phyloP scores from a whole-genome alignment of 352 stramenopile species.

The Globisporangium parvum region DNA sequence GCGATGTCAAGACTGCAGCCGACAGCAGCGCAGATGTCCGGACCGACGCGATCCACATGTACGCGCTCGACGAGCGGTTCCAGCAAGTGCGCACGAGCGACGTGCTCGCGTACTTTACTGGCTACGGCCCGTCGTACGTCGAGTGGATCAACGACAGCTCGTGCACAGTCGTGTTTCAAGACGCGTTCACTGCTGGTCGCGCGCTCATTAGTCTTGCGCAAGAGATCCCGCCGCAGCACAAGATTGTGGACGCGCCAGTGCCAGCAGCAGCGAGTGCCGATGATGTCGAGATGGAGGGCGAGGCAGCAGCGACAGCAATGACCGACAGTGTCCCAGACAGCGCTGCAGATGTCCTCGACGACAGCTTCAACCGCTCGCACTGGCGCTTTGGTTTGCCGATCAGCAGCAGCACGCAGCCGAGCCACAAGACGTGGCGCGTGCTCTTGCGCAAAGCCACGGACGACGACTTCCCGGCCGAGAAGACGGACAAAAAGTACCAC shows the following conservation, averaged over 20 bases:
- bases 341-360: conserved; percentile 35
- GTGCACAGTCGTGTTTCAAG: conserved; percentile 80
- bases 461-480: conserved; percentile 78
- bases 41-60: conserved; percentile 77
- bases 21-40: conserved; percentile 34
- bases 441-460: conserved; percentile 63
- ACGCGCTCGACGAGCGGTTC: conserved; percentile 74
- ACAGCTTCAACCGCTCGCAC: conserved; percentile 53
- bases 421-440: conserved; percentile 63
- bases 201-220: conserved; percentile 53
- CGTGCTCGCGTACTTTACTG: conserved; percentile 70
- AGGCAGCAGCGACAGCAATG: conserved; percentile 5
- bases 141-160: conserved; percentile 87
- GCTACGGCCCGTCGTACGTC: conserved; percentile 79
- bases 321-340: too few relatives aligned
- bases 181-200: conserved; percentile 57
- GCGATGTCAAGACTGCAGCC: conserved; percentile 30
- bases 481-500: conserved; percentile 69
- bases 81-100: conserved; percentile 78
- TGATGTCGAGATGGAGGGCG: conserved; percentile 58
- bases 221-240: conserved; percentile 39
- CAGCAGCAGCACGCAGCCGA: conserved; percentile 39
- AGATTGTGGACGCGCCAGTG: conserved; percentile 11
- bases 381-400: conserved; percentile 56
- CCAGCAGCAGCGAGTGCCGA: conserved; percentile 12